These are phyloP conservation scores for Solanum neorickii DNA, from an alignment of 257 asterid species.

Conservation along the genomic window DNA sequence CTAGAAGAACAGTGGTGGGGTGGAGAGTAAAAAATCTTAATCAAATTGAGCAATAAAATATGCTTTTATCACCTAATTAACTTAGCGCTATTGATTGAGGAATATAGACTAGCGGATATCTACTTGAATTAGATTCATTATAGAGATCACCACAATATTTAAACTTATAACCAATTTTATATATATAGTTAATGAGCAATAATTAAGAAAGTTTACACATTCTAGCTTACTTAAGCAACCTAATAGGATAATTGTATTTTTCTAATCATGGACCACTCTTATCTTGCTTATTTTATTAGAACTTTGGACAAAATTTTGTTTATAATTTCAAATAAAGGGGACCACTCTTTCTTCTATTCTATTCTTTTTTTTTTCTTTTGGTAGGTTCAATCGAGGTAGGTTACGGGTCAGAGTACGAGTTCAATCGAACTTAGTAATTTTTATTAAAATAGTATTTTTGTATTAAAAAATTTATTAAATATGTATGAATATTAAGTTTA, in stretches of 20 bases:
- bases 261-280: background rate
- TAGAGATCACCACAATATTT: background rate
- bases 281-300: background rate
- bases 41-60: background rate
- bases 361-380: background rate
- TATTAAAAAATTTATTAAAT: too few relatives aligned
- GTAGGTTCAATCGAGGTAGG: background rate
- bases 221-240: background rate
- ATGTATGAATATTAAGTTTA: too few relatives aligned
- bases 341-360: background rate
- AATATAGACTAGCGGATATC: background rate
- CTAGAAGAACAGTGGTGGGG: background rate
- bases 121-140: background rate
- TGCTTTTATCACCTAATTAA: background rate
- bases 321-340: background rate
- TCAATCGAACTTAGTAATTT: too few relatives aligned
- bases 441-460: too few relatives aligned
- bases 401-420: rapidly evolving
- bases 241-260: background rate
- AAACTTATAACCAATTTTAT: background rate
- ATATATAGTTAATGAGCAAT: background rate
- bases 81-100: background rate
- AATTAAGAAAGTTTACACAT: background rate
- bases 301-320: background rate
- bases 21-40: background rate